phyloP scores from a whole-genome alignment of 306 rosid genomes.

The Fragaria iinumae region DNA sequence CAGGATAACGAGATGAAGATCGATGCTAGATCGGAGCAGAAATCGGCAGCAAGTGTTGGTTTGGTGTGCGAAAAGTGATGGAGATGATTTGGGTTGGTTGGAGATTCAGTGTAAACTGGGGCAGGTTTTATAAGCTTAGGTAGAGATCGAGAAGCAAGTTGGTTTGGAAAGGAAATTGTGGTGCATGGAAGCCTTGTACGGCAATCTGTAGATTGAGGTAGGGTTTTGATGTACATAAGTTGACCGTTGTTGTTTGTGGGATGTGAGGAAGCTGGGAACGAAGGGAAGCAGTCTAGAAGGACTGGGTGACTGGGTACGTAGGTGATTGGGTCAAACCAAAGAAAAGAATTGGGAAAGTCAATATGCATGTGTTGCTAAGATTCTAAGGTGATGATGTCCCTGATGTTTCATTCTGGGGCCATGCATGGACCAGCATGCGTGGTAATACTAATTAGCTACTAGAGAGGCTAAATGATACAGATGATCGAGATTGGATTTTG shows the following conservation, averaged over 20 bases:
- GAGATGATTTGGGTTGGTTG: neutral
- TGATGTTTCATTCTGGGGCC: neutral
- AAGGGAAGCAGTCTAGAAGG: neutral
- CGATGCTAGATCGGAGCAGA: neutral
- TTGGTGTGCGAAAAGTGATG: neutral
- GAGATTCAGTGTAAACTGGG: slow-evolving; percentile 4
- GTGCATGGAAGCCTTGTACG: neutral
- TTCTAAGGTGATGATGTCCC: neutral
- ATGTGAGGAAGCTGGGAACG: neutral
- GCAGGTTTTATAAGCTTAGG: neutral
- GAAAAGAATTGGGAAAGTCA: neutral
- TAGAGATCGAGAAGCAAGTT: neutral
- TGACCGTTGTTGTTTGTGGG: neutral
- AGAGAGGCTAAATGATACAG: neutral
- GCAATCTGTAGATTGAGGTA: neutral
- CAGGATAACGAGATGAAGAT: neutral
- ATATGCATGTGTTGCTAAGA: neutral
- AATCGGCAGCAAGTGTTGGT: neutral
- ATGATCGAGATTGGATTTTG: too few relatives aligned
- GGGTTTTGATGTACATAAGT: neutral
- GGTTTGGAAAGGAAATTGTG: neutral
- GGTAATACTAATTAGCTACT: neutral
- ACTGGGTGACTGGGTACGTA: neutral
- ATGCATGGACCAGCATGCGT: neutral
- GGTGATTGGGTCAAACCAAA: neutral